Evolutionary conservation across 495 filamentous ascomycete species (phyloP), one percentile per base, ranked within the genome.

Genomic region (Pyronema omphalodes): DNA sequence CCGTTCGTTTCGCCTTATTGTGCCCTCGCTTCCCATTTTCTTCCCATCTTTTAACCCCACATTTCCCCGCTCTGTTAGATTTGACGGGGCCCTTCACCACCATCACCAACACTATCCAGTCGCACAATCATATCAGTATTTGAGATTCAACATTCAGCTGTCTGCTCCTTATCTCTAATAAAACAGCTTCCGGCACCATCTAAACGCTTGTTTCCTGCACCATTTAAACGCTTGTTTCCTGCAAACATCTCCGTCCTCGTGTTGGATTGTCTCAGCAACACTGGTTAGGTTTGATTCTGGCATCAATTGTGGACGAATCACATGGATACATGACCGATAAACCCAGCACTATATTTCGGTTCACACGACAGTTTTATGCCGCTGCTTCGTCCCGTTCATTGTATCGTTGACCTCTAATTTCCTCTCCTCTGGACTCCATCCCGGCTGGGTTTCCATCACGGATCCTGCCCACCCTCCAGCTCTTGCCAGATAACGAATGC

Each of bases 281-380:
- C 15, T 41, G 11, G 15, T 17, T 12, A 12, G 39, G 11, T 7
- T 41, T 41, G 39, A 17, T 41, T 17, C 39, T 41, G 39, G 11
- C 39, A 41, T 41, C 39, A 41, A 12, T 7, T 41, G 39, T 41
- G 39, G 39, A 41, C 7, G 39, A 41, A 41, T 41, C 39, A 41
- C 39, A 41, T 41, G 15, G 39, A 12, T 41, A 41, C 39, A 41
- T 41, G 15, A 41, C 15, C 39, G 39, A 61, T 52, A 54, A 51
- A 58, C 57, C 54, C 59, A 61, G 43, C 59, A 57, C 59, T 45
- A 61, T 39, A 58, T 61, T 61, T 57, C 58, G 51, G 59, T 61
- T 54, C 50, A 57, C 58, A 61, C 58, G 58, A 61, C 59, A 41
- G 53, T 55, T 44, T 51, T 46, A 61, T 54, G 51, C 58, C 54